Percentiles rank a stretch among this genome's conserved stretches.
phyloP scores from a whole-genome alignment of 495 filamentous ascomycete species.

The Gamarada debralockiae region DNA sequence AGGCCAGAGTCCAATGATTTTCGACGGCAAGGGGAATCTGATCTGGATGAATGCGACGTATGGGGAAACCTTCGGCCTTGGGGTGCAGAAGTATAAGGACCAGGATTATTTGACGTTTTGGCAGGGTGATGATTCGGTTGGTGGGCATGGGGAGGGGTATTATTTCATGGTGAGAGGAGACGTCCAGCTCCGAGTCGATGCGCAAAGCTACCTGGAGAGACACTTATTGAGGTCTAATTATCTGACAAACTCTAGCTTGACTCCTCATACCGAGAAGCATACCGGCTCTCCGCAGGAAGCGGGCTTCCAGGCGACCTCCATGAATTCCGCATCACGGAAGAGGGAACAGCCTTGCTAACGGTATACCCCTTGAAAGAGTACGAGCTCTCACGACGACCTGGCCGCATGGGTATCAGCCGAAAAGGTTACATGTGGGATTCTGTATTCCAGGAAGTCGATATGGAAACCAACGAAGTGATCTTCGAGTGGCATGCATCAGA shows the following conservation, averaged over 20 bases:
- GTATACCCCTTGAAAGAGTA: no score
- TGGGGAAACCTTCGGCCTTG: slow-evolving; percentile 35
- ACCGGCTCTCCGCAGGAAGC: slow-evolving; percentile 33
- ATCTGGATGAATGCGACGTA: slow-evolving; percentile 38
- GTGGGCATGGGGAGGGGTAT: slow-evolving; percentile 43
- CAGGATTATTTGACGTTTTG: slow-evolving; percentile 47
- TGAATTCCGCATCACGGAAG: background rate
- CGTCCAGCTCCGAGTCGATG: background rate
- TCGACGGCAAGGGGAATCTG: slow-evolving; percentile 38
- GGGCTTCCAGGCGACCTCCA: slow-evolving; percentile 24
- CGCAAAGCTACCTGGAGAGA: background rate
- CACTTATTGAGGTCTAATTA: background rate
- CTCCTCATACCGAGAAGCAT: slow-evolving; percentile 38
- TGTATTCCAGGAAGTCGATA: no score
- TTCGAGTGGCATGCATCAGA: no score
- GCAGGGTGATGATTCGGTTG: slow-evolving; percentile 44
- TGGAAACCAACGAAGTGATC: no score
- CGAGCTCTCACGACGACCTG: no score
- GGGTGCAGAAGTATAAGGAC: slow-evolving; percentile 36
- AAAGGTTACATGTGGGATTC: no score
- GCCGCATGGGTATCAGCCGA: no score
- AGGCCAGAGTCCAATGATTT: slow-evolving; percentile 40
- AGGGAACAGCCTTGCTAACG: no score
- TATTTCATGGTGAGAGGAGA: slow-evolving; percentile 47
- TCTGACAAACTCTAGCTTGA: slow-evolving; percentile 36